phyloP scores from a whole-genome alignment of 768 basidiomycete genomes.

The Boletus barrowsii region DNA sequence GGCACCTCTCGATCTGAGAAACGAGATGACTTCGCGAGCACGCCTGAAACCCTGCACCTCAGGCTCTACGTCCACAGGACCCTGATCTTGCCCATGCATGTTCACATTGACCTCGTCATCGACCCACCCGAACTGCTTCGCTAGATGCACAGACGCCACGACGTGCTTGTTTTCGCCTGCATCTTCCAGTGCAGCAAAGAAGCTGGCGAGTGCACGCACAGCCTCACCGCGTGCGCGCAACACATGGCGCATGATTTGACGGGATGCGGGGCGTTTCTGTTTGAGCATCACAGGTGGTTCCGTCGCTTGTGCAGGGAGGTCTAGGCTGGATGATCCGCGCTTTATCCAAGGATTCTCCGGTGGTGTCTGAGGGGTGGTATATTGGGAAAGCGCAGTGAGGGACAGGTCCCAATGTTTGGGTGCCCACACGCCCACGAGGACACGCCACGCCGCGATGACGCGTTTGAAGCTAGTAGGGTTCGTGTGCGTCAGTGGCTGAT shows the following conservation, averaged over 20 bases:
- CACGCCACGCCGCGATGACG: constrained; percentile 89
- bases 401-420: constrained; percentile 83
- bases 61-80: constrained; percentile 14
- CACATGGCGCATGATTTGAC: constrained; percentile 85
- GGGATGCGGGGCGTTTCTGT: constrained; percentile 60
- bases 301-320: constrained; percentile 20
- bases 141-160: constrained; percentile 49
- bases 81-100: constrained; percentile 23
- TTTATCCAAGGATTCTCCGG: constrained; percentile 73
- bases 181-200: constrained; percentile 63
- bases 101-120: constrained; percentile 29
- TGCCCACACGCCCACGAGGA: constrained; percentile 93
- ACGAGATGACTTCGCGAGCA: constrained; percentile 69
- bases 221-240: constrained; percentile 84
- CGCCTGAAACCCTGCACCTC: constrained; percentile 52
- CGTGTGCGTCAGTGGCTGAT: constrained; percentile 19
- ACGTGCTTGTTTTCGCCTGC: constrained; percentile 45
- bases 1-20: constrained; percentile 69
- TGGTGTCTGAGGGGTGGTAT: constrained; percentile 63
- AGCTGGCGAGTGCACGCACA: constrained; percentile 65
- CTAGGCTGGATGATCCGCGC: constrained; percentile 33
- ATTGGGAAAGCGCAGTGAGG: constrained; percentile 66
- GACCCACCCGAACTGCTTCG: constrained; percentile 39
- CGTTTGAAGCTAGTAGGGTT: constrained; percentile 65
- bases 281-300: constrained; percentile 39